These are phyloP conservation scores for Cyclostephanos invisitatus DNA, from an alignment of 108 stramenopile genomes.

Conservation along the genomic window DNA sequence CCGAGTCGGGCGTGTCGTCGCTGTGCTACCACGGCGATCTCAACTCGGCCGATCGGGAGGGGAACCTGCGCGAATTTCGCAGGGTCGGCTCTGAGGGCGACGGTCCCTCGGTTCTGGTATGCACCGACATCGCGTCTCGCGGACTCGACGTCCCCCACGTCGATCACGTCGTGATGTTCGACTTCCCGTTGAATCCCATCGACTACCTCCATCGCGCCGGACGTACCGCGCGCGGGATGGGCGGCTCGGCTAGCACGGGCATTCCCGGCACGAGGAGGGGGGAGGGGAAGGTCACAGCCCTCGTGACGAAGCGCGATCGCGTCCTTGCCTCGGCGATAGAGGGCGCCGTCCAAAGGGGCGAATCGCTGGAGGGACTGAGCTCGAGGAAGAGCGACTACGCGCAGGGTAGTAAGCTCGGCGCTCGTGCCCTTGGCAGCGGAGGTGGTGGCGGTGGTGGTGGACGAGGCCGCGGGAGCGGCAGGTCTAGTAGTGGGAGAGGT, in stretches of 20 bases:
- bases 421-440: conserved; percentile 12
- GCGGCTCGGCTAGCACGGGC: conserved; percentile 1
- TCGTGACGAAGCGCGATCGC: conserved; percentile 84
- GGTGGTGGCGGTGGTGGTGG: conserved; percentile 20
- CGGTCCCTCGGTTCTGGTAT: conserved; percentile 75
- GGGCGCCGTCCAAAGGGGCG: conserved; percentile 73
- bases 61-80: conserved; percentile 62
- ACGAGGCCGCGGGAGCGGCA: conserved; percentile 8
- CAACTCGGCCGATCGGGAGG: conserved; percentile 67
- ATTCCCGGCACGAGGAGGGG: conserved; percentile 37
- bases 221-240: conserved; percentile 82
- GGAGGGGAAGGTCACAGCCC: conserved; percentile 79
- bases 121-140: conserved; percentile 95
- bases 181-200: conserved; percentile 92
- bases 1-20: conserved; percentile 66
- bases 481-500: conserved; percentile 6
- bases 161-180: conserved; percentile 93
- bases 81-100: conserved; percentile 41
- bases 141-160: conserved; percentile 91
- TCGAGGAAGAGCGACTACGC: conserved; percentile 84
- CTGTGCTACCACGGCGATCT: conserved; percentile 92
- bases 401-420: conserved; percentile 53
- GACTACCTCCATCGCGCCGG: conserved; percentile 94
- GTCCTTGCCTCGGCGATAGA: conserved; percentile 88
- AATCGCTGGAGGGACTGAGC: conserved; percentile 78